Percentiles rank a stretch among this genome's conserved stretches.
These are phyloP conservation scores for Anastatica hierochuntica DNA, from an alignment of 345 rosid species.

Conservation along the genomic window DNA sequence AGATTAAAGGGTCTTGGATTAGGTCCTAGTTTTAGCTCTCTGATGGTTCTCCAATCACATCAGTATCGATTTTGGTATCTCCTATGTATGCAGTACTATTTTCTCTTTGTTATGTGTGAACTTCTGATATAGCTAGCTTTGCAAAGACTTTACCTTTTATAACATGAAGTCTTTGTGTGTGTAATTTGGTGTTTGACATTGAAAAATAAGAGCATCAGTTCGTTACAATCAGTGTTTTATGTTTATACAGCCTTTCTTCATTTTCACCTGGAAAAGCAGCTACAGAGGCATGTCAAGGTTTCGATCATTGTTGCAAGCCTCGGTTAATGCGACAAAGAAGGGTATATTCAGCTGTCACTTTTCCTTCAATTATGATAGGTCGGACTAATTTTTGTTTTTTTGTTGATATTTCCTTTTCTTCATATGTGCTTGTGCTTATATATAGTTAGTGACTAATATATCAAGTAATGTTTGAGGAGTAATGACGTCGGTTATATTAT, in stretches of 20 bases:
- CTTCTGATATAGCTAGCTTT: constrained; percentile 6
- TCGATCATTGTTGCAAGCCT: constrained; percentile 72
- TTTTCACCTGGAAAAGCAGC: constrained; percentile 7
- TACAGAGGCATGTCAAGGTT: constrained; percentile 62
- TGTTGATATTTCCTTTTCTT: not conserved
- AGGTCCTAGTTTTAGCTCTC: not conserved
- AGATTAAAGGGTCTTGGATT: not conserved
- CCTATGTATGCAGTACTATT: not conserved
- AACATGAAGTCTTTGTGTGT: constrained; percentile 1
- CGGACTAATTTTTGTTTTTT: not conserved
- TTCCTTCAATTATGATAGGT: not conserved
- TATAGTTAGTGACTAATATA: not conserved
- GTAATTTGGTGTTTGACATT: not conserved
- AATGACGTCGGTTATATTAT: not conserved
- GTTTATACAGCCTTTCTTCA: not conserved
- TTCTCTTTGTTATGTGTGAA: not conserved
- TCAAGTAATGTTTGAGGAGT: constrained; percentile 2
- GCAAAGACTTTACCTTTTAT: not conserved
- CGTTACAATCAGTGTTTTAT: not conserved
- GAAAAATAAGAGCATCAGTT: not conserved
- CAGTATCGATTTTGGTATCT: not conserved
- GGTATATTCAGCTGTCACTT: constrained; percentile 35
- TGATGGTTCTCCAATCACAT: not conserved
- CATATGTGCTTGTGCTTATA: not conserved
- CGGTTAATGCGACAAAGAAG: constrained; percentile 73